Percentiles rank a stretch among this genome's conserved stretches.
Conservation (phyloP, 1,139 yeast genomes). For the Candida glucosophila region DNA sequence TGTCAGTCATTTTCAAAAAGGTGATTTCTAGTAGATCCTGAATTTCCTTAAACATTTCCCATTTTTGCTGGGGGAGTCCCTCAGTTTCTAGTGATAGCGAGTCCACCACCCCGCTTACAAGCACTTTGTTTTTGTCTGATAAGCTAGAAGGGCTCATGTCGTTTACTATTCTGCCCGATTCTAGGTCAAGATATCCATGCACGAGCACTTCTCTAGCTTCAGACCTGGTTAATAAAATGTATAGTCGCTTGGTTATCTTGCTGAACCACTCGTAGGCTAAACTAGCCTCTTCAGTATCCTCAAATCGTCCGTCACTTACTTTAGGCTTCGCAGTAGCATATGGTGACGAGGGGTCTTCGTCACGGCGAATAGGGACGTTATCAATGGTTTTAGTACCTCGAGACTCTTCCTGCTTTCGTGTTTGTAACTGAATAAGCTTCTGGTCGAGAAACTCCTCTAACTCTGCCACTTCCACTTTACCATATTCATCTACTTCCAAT, state of each 20-base stretch:
- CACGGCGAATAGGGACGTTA: too few relatives aligned
- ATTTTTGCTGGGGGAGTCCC: conserved; percentile 9
- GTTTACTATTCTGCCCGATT: conserved; percentile 13
- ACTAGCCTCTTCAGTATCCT: conserved; percentile 10
- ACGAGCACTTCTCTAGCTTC: conserved; percentile 55
- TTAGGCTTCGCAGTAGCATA: too few relatives aligned
- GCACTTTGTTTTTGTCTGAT: conserved; percentile 15
- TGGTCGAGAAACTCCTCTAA: too few relatives aligned
- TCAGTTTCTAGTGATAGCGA: conserved; percentile 25
- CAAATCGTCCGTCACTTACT: too few relatives aligned
- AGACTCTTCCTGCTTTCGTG: too few relatives aligned
- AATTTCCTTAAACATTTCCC: conserved; percentile 18
- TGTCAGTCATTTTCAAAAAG: conserved; percentile 7
- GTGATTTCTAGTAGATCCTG: conserved; percentile 7
- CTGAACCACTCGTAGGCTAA: conserved; percentile 27
- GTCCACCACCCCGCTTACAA: conserved; percentile 61
- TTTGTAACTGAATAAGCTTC: too few relatives aligned
- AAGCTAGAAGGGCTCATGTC: background rate
- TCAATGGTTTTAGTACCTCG: too few relatives aligned
- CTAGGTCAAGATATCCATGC: conserved; percentile 40
- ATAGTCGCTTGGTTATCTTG: conserved; percentile 22
- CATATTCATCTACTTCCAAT: conserved; percentile 35
- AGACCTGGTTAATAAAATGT: conserved; percentile 33
- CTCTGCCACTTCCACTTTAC: too few relatives aligned
- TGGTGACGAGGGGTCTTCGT: too few relatives aligned